These are phyloP conservation scores for Patellifolia procumbens DNA, from an alignment of 179 eudicot genomes.

Conservation along the genomic window DNA sequence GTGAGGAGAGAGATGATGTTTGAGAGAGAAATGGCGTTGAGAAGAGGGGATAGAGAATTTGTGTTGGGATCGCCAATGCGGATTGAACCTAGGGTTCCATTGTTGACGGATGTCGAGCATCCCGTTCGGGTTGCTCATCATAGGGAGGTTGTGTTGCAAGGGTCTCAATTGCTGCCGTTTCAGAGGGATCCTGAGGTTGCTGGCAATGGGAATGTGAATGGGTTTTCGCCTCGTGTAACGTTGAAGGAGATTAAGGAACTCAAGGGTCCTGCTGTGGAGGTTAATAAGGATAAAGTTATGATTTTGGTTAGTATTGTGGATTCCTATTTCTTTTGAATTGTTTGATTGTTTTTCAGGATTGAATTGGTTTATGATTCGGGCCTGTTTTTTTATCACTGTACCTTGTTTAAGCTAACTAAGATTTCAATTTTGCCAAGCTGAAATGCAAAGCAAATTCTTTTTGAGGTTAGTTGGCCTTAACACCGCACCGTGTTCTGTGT, in stretches of 20 bases:
- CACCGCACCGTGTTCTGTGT: no score
- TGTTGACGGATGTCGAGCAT: slow-evolving; percentile 23
- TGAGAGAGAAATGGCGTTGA: slow-evolving; percentile 47
- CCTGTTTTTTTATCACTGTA: no score
- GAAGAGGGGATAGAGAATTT: slow-evolving; percentile 10
- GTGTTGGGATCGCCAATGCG: slow-evolving; percentile 25
- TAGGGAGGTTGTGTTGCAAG: slow-evolving; percentile 23
- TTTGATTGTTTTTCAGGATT: neutral
- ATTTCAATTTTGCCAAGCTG: no score
- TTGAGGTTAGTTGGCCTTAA: no score
- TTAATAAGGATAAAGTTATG: slow-evolving; percentile 43
- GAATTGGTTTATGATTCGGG: no score
- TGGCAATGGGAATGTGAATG: slow-evolving; percentile 15
- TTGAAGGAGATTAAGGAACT: slow-evolving; percentile 33
- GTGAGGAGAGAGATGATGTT: slow-evolving; percentile 60
- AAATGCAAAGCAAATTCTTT: no score
- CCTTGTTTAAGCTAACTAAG: no score
- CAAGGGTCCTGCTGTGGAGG: slow-evolving; percentile 10
- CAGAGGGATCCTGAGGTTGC: slow-evolving; percentile 33
- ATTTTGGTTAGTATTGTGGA: slow-evolving; percentile 45
- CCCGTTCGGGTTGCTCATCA: neutral
- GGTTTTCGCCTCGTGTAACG: neutral
- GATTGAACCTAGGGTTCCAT: slow-evolving; percentile 24
- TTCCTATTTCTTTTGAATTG: neutral
- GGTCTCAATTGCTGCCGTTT: slow-evolving; percentile 34